Conservation (phyloP, 495 filamentous ascomycete species). For the Amphirosellinia nigrospora region DNA sequence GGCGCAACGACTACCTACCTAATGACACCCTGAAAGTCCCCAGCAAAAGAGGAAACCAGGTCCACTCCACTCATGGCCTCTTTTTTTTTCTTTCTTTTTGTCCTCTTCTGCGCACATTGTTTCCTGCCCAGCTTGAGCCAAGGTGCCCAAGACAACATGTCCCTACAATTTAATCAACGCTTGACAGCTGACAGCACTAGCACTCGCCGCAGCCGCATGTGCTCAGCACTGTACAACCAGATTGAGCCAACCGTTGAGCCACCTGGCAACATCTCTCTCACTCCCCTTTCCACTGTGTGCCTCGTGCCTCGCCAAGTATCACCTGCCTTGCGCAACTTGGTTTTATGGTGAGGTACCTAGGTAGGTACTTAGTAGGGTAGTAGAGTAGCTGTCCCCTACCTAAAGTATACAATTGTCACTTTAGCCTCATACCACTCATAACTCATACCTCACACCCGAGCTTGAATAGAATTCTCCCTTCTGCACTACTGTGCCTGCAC, state of each 20-base stretch:
- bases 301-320: not conserved
- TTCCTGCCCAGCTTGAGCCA: not conserved
- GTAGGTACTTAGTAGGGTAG: too few species aligned
- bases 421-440: conserved; percentile 15
- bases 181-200: not conserved
- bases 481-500: too few species aligned
- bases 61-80: too few species aligned
- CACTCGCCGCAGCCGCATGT: not conserved
- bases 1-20: too few species aligned
- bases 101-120: not conserved
- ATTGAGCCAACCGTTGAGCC: conserved; percentile 34
- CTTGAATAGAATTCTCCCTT: conserved; percentile 3
- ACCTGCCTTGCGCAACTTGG: conserved; percentile 1
- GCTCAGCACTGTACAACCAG: not conserved
- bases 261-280: conserved; percentile 36
- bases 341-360: too few species aligned
- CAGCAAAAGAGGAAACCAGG: conserved; percentile 4
- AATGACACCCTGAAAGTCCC: too few species aligned
- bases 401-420: too few species aligned
- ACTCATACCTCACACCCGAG: too few species aligned
- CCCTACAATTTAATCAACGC: not conserved
- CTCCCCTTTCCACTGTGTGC: not conserved
- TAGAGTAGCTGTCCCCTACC: conserved; percentile 1
- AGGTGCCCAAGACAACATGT: not conserved
- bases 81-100: too few species aligned